Evolutionary conservation across 2,329 filamentous ascomycete genomes (phyloP).

Genomic region (Fusarium lyarnte): DNA sequence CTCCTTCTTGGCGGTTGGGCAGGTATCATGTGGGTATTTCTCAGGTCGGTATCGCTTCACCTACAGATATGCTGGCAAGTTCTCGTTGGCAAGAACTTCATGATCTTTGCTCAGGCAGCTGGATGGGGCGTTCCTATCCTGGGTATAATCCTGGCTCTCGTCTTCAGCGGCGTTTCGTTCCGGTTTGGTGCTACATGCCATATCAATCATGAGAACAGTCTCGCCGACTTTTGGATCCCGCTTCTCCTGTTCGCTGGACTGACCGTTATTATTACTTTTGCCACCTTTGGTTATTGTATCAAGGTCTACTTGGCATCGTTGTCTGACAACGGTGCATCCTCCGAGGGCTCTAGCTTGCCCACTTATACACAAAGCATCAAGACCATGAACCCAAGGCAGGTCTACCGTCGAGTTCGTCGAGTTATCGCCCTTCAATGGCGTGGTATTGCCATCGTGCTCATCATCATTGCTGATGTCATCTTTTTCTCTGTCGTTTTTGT

Average conservation of each 20-base stretch:
- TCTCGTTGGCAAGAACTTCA: slow-evolving; percentile 86
- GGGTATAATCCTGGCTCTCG: slow-evolving; percentile 78
- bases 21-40: slow-evolving; percentile 88
- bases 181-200: slow-evolving; percentile 92
- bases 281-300: slow-evolving; percentile 91
- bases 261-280: slow-evolving; percentile 82
- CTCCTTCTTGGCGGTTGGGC: slow-evolving; percentile 87
- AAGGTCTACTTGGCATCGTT: slow-evolving; percentile 92
- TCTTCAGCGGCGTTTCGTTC: slow-evolving; percentile 91
- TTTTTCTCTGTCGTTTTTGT: slow-evolving; percentile 95
- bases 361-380: slow-evolving; percentile 76
- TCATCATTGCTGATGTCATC: slow-evolving; percentile 90
- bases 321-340: slow-evolving; percentile 75
- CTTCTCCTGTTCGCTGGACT: slow-evolving; percentile 80
- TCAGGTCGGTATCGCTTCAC: slow-evolving; percentile 90
- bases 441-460: slow-evolving; percentile 86
- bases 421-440: slow-evolving; percentile 95
- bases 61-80: slow-evolving; percentile 98
- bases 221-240: slow-evolving; percentile 91
- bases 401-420: slow-evolving; percentile 85
- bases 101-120: slow-evolving; percentile 80
- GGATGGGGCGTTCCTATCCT: slow-evolving; percentile 87
- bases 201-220: slow-evolving; percentile 87
- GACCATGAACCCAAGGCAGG: slow-evolving; percentile 83
- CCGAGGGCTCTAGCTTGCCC: slow-evolving; percentile 76